Percentiles rank a stretch among this genome's conserved stretches.
phyloP scores from a whole-genome alignment of 345 rosid genomes.

The Linum trigynum region DNA sequence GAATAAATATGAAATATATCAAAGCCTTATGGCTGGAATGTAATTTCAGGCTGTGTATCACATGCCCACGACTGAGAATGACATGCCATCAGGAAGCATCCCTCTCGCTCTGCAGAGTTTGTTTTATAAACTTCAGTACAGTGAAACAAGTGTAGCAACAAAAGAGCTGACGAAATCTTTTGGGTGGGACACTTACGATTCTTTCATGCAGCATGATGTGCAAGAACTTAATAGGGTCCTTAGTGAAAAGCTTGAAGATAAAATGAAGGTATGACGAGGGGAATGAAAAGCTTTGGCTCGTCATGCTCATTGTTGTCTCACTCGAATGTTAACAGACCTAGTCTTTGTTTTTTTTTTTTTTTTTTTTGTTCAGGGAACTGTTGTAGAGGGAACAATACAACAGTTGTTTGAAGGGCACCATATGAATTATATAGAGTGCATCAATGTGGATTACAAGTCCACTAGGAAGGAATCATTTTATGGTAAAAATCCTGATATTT shows the following conservation, averaged over 20 bases:
- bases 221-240: conserved; percentile 94
- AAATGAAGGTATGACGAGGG: conserved; percentile 65
- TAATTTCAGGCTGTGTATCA: conserved; percentile 85
- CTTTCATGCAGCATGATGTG: conserved; percentile 99
- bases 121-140: conserved; percentile 46
- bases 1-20: conserved; percentile 2
- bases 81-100: conserved; percentile 80
- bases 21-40: background rate
- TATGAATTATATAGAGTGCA: conserved; percentile 89
- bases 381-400: conserved; percentile 52
- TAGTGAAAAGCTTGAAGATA: conserved; percentile 91
- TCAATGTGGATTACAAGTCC: conserved; percentile 89
- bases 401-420: conserved; percentile 42
- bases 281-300: background rate
- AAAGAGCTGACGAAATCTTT: conserved; percentile 50
- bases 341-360: conserved; percentile 4
- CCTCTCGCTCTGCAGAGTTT: conserved; percentile 46
- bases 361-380: conserved; percentile 38
- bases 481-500: conserved; percentile 31
- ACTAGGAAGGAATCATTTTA: conserved; percentile 95
- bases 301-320: background rate
- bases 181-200: conserved; percentile 91
- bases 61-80: conserved; percentile 96
- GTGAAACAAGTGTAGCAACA: conserved; percentile 48
- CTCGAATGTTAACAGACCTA: conserved; percentile 5